These are phyloP conservation scores for Taiwanofungus camphoratus DNA, from an alignment of 1,284 basidiomycete species.

Conservation along the genomic window DNA sequence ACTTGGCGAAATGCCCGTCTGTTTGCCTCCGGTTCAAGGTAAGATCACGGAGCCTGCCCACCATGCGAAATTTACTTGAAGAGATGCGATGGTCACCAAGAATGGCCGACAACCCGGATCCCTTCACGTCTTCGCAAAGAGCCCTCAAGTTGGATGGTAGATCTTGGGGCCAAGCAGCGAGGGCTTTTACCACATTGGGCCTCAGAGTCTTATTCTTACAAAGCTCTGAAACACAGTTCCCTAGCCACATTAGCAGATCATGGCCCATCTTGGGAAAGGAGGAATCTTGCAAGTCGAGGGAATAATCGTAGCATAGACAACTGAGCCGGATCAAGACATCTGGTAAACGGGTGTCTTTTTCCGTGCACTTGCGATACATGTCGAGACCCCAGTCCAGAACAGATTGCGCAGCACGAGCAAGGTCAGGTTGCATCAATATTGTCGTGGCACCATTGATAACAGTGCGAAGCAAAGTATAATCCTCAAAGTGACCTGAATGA, in stretches of 20 bases:
- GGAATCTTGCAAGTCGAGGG: slow-evolving; percentile 26
- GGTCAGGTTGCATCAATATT: slow-evolving; percentile 64
- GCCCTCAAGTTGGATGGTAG: slow-evolving; percentile 40
- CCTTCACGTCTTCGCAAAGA: slow-evolving; percentile 39
- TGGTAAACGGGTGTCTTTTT: slow-evolving; percentile 48
- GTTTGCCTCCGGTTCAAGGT: slow-evolving; percentile 33
- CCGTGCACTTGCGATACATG: slow-evolving; percentile 34
- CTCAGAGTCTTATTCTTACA: slow-evolving; percentile 34
- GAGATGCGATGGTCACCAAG: slow-evolving; percentile 51
- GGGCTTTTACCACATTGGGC: slow-evolving; percentile 44
- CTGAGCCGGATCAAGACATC: slow-evolving; percentile 63
- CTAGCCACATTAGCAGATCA: slow-evolving; percentile 59
- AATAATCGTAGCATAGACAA: slow-evolving; percentile 51
- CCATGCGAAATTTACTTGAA: slow-evolving; percentile 73
- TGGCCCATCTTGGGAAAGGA: slow-evolving; percentile 33
- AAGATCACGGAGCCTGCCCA: slow-evolving; percentile 51
- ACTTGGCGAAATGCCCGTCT: slow-evolving; percentile 42
- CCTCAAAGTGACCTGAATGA: slow-evolving; percentile 48
- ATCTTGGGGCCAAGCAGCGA: slow-evolving; percentile 69
- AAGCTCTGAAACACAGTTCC: slow-evolving; percentile 43
- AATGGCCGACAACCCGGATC: slow-evolving; percentile 43
- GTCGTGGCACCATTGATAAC: slow-evolving; percentile 65
- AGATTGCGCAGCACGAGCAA: slow-evolving; percentile 64
- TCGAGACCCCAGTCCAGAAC: slow-evolving; percentile 75
- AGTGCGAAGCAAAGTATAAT: slow-evolving; percentile 55